Evolutionary conservation across 2,329 filamentous ascomycete species (phyloP).

Genomic region (Cladophialophora yegresii): DNA sequence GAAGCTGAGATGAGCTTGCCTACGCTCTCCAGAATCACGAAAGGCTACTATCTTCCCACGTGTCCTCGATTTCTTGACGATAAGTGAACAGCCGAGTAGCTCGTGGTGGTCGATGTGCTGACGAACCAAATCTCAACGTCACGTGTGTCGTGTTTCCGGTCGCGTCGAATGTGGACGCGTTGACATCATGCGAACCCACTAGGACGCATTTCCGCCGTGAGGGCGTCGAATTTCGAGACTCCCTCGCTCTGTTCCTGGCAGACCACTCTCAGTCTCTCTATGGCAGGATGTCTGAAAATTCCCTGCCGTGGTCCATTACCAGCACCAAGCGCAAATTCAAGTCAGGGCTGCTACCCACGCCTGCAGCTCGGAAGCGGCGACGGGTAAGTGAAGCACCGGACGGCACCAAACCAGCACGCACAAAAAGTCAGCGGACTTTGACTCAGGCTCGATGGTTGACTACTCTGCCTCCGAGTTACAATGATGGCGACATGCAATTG

Average conservation of each 20-base stretch:
- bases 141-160: background rate
- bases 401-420: constrained; percentile 7
- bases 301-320: constrained; percentile 26
- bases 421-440: constrained; percentile 31
- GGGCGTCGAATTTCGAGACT: background rate
- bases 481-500: constrained; percentile 19
- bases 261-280: background rate
- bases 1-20: constrained; percentile 8
- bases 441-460: constrained; percentile 36
- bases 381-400: constrained; percentile 14
- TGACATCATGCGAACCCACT: background rate
- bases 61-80: background rate
- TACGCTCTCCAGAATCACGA: background rate
- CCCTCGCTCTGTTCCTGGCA: background rate
- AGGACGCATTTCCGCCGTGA: background rate
- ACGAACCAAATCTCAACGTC: background rate
- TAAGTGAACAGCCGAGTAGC: background rate
- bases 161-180: background rate
- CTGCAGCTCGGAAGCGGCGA: constrained; percentile 26
- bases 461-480: constrained; percentile 7
- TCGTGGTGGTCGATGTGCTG: background rate
- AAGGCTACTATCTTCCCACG: background rate
- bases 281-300: background rate
- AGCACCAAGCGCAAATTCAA: constrained; percentile 30
- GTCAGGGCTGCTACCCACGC: constrained; percentile 5